Conservation (phyloP, 805 yeast species). For the Millerozyma miso region DNA sequence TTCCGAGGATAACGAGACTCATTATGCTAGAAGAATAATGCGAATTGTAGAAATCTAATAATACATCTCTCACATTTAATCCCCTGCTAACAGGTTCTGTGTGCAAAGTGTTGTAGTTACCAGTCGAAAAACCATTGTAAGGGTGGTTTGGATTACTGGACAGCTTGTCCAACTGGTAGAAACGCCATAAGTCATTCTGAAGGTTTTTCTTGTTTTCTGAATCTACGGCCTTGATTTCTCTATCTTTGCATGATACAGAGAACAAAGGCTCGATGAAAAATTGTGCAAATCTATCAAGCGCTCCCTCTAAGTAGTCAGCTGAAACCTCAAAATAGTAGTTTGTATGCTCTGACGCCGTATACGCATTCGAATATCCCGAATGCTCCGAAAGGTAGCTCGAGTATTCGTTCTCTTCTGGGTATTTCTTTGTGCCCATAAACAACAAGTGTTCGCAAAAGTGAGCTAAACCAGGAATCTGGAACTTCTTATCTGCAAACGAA, state of each 20-base stretch:
- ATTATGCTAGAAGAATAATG: conserved; percentile 84
- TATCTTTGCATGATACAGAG: conserved; percentile 66
- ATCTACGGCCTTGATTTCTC: conserved; percentile 93
- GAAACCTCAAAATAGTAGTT: conserved; percentile 87
- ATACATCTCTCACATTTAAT: conserved; percentile 73
- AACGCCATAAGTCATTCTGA: conserved; percentile 86
- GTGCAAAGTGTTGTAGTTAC: conserved; percentile 73
- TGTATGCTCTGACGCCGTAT: conserved; percentile 83
- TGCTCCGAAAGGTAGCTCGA: conserved; percentile 72
- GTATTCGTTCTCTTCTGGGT: conserved; percentile 72
- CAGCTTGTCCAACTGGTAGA: conserved; percentile 77
- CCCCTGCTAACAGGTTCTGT: conserved; percentile 57
- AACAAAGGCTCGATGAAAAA: conserved; percentile 87
- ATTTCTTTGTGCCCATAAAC: conserved; percentile 76
- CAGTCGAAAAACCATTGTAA: conserved; percentile 83
- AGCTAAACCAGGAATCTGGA: conserved; percentile 64
- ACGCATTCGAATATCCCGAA: conserved; percentile 89
- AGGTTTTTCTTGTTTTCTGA: conserved; percentile 93
- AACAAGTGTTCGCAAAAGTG: conserved; percentile 65
- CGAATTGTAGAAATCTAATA: conserved; percentile 66
- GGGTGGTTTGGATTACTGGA: conserved; percentile 77
- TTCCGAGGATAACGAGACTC: conserved; percentile 82
- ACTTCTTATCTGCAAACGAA: conserved; percentile 62
- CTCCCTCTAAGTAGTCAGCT: conserved; percentile 74
- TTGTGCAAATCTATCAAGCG: conserved; percentile 88